A percentile compares a stretch with the other conserved stretches of the same genome.
phyloP scores from a whole-genome alignment of 345 rosid genomes.

The Salix arbutifolia region DNA sequence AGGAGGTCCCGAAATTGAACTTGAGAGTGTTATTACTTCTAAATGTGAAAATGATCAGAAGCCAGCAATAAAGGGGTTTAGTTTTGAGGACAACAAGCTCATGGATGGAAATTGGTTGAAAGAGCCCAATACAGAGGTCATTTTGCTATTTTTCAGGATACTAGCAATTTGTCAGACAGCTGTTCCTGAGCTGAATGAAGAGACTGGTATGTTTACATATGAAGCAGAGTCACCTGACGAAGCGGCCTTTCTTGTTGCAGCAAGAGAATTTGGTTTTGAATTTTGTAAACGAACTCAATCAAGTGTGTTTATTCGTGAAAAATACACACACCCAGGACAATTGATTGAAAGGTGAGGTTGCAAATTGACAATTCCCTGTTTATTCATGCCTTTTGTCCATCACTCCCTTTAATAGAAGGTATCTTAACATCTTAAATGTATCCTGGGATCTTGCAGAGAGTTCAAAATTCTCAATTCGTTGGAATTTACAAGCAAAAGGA shows the following conservation, averaged over 20 bases:
- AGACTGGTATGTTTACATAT: conserved; percentile 58
- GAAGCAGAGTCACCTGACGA: conserved; percentile 99
- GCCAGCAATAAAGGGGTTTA: conserved; percentile 65
- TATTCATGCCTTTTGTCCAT: conserved; percentile 6
- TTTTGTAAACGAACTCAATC: conserved; percentile 81
- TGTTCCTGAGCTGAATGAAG: conserved; percentile 85
- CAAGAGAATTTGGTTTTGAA: conserved; percentile 96
- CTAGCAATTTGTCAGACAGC: conserved; percentile 94
- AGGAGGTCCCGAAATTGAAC: conserved; percentile 59
- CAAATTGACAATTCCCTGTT: conserved; percentile 8
- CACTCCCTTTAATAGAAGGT: conserved; percentile 6
- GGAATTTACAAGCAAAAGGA: conserved; percentile 97
- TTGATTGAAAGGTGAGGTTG: conserved; percentile 63
- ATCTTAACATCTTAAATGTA: conserved; percentile 15
- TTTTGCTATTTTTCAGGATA: conserved; percentile 66
- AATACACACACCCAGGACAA: conserved; percentile 45
- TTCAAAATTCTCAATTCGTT: conserved; percentile 77
- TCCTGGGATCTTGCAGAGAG: conserved; percentile 56
- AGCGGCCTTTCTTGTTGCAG: conserved; percentile 90
- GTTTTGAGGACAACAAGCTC: conserved; percentile 77
- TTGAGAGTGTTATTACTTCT: conserved; percentile 55
- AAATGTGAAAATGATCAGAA: conserved; percentile 42
- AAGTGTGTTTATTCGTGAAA: conserved; percentile 68
- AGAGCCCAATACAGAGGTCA: conserved; percentile 56
- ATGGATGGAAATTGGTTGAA: conserved; percentile 79